A percentile compares a stretch with the other conserved stretches of the same genome.
These are phyloP conservation scores for Pleurotus ostreatus DNA, from an alignment of 768 basidiomycete species.

Conservation along the genomic window DNA sequence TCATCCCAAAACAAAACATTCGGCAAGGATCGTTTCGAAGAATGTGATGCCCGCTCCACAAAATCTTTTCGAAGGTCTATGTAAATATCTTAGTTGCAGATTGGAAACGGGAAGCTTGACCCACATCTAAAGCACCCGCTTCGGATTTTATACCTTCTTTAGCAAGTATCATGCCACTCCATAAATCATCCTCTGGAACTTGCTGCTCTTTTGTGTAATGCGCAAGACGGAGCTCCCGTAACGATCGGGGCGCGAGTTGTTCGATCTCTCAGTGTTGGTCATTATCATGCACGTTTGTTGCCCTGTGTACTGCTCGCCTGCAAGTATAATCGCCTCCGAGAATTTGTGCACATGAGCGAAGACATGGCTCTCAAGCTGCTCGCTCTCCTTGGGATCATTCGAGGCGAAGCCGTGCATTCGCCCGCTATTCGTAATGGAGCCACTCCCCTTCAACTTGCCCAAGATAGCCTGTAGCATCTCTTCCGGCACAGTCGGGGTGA, in stretches of 20 bases:
- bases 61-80: constrained; percentile 3
- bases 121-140: not conserved
- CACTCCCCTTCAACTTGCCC: not conserved
- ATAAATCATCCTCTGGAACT: not conserved
- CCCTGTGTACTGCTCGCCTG: not conserved
- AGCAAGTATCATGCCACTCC: not conserved
- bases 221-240: not conserved
- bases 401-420: not conserved
- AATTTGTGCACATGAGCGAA: not conserved
- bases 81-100: not conserved
- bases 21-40: constrained; percentile 10
- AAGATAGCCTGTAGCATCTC: not conserved
- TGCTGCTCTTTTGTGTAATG: not conserved
- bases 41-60: constrained; percentile 6
- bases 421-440: not conserved
- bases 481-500: not conserved
- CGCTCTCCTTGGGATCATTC: not conserved
- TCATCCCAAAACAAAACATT: constrained; percentile 8
- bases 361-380: not conserved
- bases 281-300: not conserved
- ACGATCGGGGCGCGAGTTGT: not conserved
- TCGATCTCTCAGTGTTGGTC: not conserved
- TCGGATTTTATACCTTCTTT: not conserved
- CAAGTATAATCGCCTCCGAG: not conserved
- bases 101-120: not conserved